Base-by-base conservation (phyloP, 2,329 filamentous ascomycete genomes). In the Ilyonectria robusta region DNA sequence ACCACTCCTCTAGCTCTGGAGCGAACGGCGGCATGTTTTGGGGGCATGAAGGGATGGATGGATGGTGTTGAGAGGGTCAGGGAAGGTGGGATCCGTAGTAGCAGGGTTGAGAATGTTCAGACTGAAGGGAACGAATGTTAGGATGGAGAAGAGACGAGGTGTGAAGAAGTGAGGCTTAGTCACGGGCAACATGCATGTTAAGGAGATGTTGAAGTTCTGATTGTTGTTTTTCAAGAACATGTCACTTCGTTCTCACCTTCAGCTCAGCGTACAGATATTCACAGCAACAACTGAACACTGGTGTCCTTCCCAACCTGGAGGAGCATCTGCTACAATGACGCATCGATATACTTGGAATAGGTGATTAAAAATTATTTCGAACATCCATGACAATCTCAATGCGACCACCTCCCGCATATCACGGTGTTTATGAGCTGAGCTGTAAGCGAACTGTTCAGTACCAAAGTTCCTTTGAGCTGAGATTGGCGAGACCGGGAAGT, bases 1-100 rank as follows among this genome's bases (percentile, higher is more conserved):
- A 82, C 76, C 79, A 81, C 33, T 72, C 60, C 65, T 81, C 75
- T 17, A 81, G 72, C 51, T 80, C 77, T 17, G 76, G 66, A 6
- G 77, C 68, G 56, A 72, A 74, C 4, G 74, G 72, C 29, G 76
- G 75, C 81, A 82, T 82, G 15, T 29, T 55, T n/a, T 15, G 11
- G 31, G 15, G 7, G 17, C 6, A 5, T 8, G 10, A 17, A 26
- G n/a, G 10, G 4, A 6, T n/a, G 6, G 23, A 33, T 15, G 15
- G 3, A 13, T 26, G 23, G 9, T 7, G 17, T 33, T 42, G 21
- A 19, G 13, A n/a, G 33, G 17, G 31, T 10, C 23, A 29, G 21
- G 13, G 13, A n/a, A 51, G 17, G 31, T 19, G 29, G 48, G 23
- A 33, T 8, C 9, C n/a, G 26, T 42, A 3, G 40, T n/a, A 17